Evolutionary conservation across 2,329 filamentous ascomycete genomes (phyloP).

Genomic region (Gliomastix tumulicola): DNA sequence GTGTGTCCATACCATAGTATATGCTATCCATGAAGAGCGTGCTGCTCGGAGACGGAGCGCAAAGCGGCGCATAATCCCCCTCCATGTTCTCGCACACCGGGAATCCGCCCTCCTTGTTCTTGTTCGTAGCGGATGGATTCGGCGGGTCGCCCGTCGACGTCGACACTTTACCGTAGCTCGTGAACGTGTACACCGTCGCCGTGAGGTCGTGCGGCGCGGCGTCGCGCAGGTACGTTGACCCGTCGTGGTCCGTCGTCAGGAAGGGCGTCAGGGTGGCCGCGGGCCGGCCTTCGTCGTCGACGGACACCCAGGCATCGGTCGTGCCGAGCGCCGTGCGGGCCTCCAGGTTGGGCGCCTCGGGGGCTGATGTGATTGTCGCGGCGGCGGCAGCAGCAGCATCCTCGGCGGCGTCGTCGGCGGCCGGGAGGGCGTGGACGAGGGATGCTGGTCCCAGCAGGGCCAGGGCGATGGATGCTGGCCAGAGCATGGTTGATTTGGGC

Average conservation of each 20-base stretch:
- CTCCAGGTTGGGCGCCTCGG: slow-evolving; percentile 14
- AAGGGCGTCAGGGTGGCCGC: slow-evolving; percentile 40
- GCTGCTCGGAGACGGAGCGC: slow-evolving; percentile 34
- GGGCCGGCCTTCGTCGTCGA: slow-evolving; percentile 38
- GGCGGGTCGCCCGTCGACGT: slow-evolving; percentile 36
- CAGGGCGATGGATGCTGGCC: no score
- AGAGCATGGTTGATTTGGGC: no score
- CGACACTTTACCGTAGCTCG: slow-evolving; percentile 23
- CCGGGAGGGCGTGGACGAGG: slow-evolving; percentile 21
- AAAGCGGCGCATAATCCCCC: slow-evolving; percentile 42
- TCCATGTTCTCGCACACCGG: slow-evolving; percentile 40
- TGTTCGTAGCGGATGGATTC: slow-evolving; percentile 32
- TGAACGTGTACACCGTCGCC: slow-evolving; percentile 30
- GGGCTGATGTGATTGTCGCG: slow-evolving; percentile 7
- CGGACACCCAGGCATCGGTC: slow-evolving; percentile 43
- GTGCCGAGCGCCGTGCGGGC: slow-evolving; percentile 11
- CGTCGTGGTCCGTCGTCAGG: slow-evolving; percentile 32
- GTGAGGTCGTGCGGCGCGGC: slow-evolving; percentile 39
- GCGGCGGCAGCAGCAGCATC: slow-evolving; percentile 10
- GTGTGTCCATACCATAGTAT: slow-evolving; percentile 46
- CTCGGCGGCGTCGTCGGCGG: slow-evolving; percentile 13
- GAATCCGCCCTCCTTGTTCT: slow-evolving; percentile 39
- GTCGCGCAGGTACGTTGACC: slow-evolving; percentile 28
- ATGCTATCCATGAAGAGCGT: slow-evolving; percentile 35
- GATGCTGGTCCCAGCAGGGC: slow-evolving; percentile 15